Conservation (phyloP, 2,329 filamentous ascomycete genomes). For the Fusarium foetens region DNA sequence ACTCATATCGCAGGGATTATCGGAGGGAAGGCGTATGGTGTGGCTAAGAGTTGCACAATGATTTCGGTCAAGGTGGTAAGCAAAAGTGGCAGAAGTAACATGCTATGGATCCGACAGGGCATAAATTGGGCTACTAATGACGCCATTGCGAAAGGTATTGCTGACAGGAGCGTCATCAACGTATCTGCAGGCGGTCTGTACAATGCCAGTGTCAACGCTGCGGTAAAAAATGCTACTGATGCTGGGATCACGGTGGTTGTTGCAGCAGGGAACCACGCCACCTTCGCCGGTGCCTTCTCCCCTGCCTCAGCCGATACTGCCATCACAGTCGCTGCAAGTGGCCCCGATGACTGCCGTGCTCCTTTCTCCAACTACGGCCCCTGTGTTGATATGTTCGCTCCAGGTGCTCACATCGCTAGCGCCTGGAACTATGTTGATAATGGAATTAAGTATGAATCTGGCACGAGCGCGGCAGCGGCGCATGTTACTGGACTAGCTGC, state of each 20-base stretch:
- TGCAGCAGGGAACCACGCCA: neutral
- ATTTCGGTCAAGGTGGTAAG: neutral
- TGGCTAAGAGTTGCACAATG: neutral
- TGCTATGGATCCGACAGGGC: too few species aligned
- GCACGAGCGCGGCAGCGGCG: conserved; percentile 6
- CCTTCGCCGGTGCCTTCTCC: neutral
- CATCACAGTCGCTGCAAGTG: conserved; percentile 11
- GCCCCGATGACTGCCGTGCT: neutral
- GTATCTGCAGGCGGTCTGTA: rapidly evolving
- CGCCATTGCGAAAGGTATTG: neutral
- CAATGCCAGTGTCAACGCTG: neutral
- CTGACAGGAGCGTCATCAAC: neutral
- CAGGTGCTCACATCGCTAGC: neutral
- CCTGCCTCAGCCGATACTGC: neutral
- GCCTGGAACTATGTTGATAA: neutral
- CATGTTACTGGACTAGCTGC: neutral
- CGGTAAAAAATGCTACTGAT: neutral
- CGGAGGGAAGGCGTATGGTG: neutral
- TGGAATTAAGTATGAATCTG: rapidly evolving
- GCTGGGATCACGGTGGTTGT: conserved; percentile 2
- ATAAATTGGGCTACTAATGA: neutral
- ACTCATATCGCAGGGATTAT: conserved; percentile 7
- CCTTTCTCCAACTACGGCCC: conserved; percentile 3
- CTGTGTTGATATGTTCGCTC: conserved; percentile 3
- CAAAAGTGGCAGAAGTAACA: too few species aligned